Evolutionary conservation across 768 basidiomycete genomes (phyloP).

Genomic region (Amylocystis lapponica): DNA sequence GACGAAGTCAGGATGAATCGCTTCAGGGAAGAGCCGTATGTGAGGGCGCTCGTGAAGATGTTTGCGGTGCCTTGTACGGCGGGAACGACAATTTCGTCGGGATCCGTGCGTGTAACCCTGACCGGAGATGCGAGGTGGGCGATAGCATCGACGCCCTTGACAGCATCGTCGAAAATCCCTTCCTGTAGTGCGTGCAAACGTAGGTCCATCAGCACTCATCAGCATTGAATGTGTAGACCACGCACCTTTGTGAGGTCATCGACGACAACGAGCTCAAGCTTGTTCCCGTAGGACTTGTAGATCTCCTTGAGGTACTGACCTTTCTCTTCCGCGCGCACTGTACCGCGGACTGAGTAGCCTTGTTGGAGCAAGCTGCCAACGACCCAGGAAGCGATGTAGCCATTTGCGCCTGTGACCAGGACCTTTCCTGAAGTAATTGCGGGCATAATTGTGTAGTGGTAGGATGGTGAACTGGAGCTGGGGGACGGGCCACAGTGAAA

Average conservation of each 20-base stretch:
- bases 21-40: conserved; percentile 46
- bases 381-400: conserved; percentile 57
- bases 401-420: conserved; percentile 55
- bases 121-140: conserved; percentile 65
- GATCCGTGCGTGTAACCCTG: conserved; percentile 36
- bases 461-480: too few relatives aligned
- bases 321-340: conserved; percentile 60
- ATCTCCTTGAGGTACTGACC: conserved; percentile 46
- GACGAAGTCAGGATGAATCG: conserved; percentile 63
- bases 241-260: conserved; percentile 39
- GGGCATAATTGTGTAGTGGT: too few relatives aligned
- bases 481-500: too few relatives aligned
- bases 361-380: conserved; percentile 48
- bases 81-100: conserved; percentile 55
- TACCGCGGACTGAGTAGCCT: conserved; percentile 61
- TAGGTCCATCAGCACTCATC: too few relatives aligned
- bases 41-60: conserved; percentile 55
- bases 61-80: conserved; percentile 66
- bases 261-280: conserved; percentile 39
- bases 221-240: too few relatives aligned
- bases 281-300: conserved; percentile 30
- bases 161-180: conserved; percentile 19
- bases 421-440: conserved; percentile 32
- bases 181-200: too few relatives aligned
- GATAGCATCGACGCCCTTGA: conserved; percentile 37